Conservation (phyloP, 192 early-diverging fungal species). For the Backusella liffmaniae region DNA sequence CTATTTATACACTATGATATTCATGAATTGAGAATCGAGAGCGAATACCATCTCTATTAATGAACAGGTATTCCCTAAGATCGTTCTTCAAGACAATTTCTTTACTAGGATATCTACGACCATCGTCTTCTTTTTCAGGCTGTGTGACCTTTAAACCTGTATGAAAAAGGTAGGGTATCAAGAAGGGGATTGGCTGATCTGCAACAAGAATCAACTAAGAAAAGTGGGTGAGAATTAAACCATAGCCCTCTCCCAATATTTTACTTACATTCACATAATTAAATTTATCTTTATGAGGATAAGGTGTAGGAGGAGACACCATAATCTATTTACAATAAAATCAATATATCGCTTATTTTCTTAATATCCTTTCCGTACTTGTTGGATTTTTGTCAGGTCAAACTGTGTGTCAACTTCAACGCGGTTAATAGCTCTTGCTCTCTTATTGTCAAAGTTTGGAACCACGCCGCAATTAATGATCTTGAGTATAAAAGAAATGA, state of each 20-base stretch:
- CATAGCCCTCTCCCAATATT: neutral
- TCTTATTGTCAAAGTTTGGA: constrained; percentile 38
- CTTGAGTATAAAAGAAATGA: neutral
- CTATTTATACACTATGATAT: constrained; percentile 49
- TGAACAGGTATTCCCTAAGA: constrained; percentile 54
- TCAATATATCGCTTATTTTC: neutral
- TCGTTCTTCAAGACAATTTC: constrained; percentile 52
- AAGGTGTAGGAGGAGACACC: constrained; percentile 49
- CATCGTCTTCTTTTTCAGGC: constrained; percentile 31
- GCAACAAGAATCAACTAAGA: constrained; percentile 44
- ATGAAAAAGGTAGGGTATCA: constrained; percentile 54
- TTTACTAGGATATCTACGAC: constrained; percentile 31
- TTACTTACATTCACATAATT: constrained; percentile 51
- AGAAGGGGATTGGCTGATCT: constrained; percentile 42
- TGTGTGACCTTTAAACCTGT: constrained; percentile 42
- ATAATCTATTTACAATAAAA: constrained; percentile 33
- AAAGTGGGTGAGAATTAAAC: neutral
- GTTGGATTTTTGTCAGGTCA: constrained; percentile 45
- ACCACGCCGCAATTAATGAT: constrained; percentile 49
- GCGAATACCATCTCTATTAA: constrained; percentile 49
- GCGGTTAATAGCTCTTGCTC: constrained; percentile 45
- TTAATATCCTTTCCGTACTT: constrained; percentile 8
- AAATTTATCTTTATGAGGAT: constrained; percentile 51
- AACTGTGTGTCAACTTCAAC: constrained; percentile 41
- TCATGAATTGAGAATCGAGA: constrained; percentile 51